Evolutionary conservation across 306 rosid genomes (phyloP).

Genomic region (Argentina anserina): DNA sequence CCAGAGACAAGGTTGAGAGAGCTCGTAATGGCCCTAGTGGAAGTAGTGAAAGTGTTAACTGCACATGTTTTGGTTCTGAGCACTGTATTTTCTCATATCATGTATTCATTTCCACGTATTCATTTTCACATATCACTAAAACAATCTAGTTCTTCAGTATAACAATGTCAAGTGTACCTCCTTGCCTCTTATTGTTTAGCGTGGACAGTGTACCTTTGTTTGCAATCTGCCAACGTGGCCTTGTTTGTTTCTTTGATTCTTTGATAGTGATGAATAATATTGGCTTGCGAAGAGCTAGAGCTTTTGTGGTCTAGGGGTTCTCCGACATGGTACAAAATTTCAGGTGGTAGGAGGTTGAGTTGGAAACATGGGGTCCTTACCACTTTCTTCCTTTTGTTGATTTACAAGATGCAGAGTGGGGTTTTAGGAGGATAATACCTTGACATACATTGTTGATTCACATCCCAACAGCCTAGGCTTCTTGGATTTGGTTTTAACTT

Average conservation of each 20-base stretch:
- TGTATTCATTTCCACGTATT: background rate
- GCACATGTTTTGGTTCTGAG: background rate
- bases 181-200: background rate
- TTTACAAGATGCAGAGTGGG: background rate
- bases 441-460: background rate
- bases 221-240: background rate
- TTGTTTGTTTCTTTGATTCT: slow-evolving; percentile 10
- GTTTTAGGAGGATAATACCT: background rate
- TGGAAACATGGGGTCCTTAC: background rate
- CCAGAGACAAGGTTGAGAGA: background rate
- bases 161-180: background rate
- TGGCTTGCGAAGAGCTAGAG: background rate
- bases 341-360: background rate
- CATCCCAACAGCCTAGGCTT: background rate
- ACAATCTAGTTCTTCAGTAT: background rate
- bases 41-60: background rate
- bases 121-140: background rate
- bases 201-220: background rate
- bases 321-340: background rate
- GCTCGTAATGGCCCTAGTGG: background rate
- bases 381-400: background rate
- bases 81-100: background rate
- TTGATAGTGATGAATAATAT: background rate
- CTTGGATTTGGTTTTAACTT: background rate
- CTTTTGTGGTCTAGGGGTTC: background rate